Percentiles rank a stretch among this genome's conserved stretches.
phyloP scores from a whole-genome alignment of 2,329 filamentous ascomycete genomes.

The Aspergillus sp. region DNA sequence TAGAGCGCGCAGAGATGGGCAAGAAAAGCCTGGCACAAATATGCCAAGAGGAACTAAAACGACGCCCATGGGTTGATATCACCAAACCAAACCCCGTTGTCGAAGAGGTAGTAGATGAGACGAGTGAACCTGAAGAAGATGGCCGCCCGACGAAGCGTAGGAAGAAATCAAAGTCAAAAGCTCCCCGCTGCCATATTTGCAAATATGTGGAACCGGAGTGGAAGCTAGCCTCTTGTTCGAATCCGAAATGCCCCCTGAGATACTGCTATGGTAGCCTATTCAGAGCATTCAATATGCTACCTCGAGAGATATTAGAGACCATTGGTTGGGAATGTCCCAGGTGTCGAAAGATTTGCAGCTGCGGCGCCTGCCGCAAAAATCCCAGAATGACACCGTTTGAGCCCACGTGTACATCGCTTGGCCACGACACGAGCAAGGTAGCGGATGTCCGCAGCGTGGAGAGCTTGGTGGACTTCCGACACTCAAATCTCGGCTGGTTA shows the following conservation, averaged over 20 bases:
- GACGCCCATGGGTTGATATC: conserved; percentile 79
- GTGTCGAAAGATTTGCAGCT: conserved; percentile 84
- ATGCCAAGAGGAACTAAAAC: conserved; percentile 83
- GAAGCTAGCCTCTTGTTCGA: conserved; percentile 78
- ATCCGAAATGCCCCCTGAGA: conserved; percentile 57
- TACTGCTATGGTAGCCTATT: conserved; percentile 96
- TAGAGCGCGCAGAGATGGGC: conserved; percentile 64
- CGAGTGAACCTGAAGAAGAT: conserved; percentile 58
- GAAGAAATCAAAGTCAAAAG: conserved; percentile 54
- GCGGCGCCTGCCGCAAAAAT: conserved; percentile 71
- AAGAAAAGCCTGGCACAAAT: conserved; percentile 86
- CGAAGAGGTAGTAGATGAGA: conserved; percentile 31
- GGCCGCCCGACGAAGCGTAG: conserved; percentile 63
- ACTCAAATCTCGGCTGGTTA: conserved; percentile 85
- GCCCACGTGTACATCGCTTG: conserved; percentile 82
- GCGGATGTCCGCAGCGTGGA: conserved; percentile 91
- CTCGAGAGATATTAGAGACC: conserved; percentile 76
- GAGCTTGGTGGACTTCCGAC: conserved; percentile 82
- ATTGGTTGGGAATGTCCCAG: conserved; percentile 85
- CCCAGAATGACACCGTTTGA: conserved; percentile 74
- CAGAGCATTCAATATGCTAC: conserved; percentile 86
- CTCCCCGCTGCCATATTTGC: conserved; percentile 76
- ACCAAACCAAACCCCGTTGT: conserved; percentile 63
- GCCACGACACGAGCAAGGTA: conserved; percentile 85
- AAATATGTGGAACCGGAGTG: conserved; percentile 76